Evolutionary conservation across 441 rosid species (phyloP), one percentile per base, ranked within the genome.

Genomic region (Populus trichocarpa): DNA sequence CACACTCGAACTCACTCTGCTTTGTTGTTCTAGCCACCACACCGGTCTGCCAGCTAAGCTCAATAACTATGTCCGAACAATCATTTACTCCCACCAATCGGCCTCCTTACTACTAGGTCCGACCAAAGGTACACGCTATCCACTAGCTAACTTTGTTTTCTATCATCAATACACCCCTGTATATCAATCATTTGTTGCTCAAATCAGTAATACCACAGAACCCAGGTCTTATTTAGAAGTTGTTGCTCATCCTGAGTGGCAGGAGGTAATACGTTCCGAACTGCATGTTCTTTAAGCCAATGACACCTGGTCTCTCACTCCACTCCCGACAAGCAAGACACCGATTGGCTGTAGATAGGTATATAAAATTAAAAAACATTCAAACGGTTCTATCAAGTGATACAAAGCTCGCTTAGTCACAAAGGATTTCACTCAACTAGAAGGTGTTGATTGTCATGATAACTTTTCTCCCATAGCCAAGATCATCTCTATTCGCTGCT

Each of bases 351-450:
- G 61, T 2, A 70, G 36, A 61, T 77, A 75, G 75, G 23, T 33
- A 0, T 70, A 70, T 35, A 77, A 77, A 22, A 59, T 50, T 1
- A 70, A 77, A 7, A 33, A 6, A 0, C 23, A 69, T 32, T 22
- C 22, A n/a, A 2, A 36, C 1, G 79, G 75, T 2, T 59, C 59
- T 2, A 10, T 36, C 1, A 61, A 69, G 4, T 36, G 61, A 3
- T 64, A 23, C 71, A 78, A 78, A 14, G 80, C 75, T 4, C 32
- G 67, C 1, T 38, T 78, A 2, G 64, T 70, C 5, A 38, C 40
- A 25, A 40, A 66, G 53, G 76, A 10, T 30, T 59, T 25, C 3
- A 32, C 25, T 10, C 30, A 73, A 18, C 18, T 30, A n/a, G 11
- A 59, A 18, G 28, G 68, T 0, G 32, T 73, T 18, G n/a, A 73